These are phyloP conservation scores for Trichoderma guizhouense DNA, from an alignment of 2,329 filamentous ascomycete genomes.

Conservation along the genomic window DNA sequence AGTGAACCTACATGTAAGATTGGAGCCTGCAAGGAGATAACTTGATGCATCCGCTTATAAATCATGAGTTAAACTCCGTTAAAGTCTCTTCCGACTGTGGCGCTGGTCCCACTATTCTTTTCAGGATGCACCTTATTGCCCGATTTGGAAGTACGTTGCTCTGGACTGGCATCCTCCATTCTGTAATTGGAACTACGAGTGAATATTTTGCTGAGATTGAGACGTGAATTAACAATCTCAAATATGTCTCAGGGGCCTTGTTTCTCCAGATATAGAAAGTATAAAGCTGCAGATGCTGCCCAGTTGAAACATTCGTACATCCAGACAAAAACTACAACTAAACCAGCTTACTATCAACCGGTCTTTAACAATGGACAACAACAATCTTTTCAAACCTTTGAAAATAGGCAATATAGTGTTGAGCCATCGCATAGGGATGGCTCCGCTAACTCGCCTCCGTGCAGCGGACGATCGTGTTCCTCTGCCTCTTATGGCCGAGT, in stretches of 20 bases:
- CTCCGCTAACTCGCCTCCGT: not conserved
- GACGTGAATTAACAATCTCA: not conserved
- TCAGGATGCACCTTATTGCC: not conserved
- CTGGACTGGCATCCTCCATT: not conserved
- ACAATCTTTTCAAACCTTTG: conserved; percentile 19
- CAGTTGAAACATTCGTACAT: not conserved
- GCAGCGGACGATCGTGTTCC: not conserved
- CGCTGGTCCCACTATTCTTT: not conserved
- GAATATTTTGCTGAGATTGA: not conserved
- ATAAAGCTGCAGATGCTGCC: not conserved
- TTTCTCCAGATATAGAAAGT: not conserved
- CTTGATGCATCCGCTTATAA: not conserved
- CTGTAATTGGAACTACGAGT: not conserved
- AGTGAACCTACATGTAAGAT: not conserved
- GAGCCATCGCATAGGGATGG: not conserved
- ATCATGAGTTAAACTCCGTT: not conserved
- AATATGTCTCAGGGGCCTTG: not conserved
- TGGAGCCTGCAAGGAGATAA: not conserved
- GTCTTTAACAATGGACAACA: not conserved
- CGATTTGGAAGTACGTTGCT: not conserved
- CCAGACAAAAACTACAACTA: not conserved
- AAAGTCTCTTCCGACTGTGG: not conserved
- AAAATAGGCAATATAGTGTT: not conserved
- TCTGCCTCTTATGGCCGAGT: conserved; percentile 32
- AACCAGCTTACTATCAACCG: not conserved